phyloP scores from a whole-genome alignment of 495 filamentous ascomycete genomes.

The Hypoxylon lenormandii region DNA sequence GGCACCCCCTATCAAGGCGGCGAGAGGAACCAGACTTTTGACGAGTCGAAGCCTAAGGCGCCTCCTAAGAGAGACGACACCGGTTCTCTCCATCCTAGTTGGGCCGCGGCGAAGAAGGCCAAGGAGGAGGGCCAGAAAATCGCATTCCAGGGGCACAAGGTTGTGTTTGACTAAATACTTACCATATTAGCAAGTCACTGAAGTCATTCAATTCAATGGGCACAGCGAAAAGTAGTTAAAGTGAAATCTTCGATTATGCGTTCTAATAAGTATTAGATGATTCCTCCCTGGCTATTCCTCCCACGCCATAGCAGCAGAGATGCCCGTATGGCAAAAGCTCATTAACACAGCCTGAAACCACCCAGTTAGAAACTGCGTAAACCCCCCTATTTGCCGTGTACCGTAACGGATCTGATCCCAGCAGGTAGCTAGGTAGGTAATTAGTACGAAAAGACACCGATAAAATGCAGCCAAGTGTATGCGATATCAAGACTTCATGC shows the following conservation, averaged over 20 bases:
- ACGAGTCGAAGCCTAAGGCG: conserved; percentile 52
- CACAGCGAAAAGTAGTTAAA: conserved; percentile 6
- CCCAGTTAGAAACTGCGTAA: background rate
- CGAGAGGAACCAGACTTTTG: conserved; percentile 24
- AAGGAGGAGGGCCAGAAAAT: conserved; percentile 76
- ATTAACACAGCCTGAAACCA: background rate
- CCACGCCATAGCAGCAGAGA: background rate
- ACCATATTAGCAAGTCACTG: conserved; percentile 37
- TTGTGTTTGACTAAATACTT: conserved; percentile 78
- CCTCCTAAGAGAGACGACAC: conserved; percentile 67
- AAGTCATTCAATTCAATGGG: background rate
- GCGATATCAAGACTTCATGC: too few species aligned
- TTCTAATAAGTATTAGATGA: background rate
- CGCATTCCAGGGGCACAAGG: conserved; percentile 86
- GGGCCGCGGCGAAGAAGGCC: conserved; percentile 87
- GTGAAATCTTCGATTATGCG: background rate
- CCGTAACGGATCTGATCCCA: too few species aligned
- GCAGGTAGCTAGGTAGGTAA: too few species aligned
- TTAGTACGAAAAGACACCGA: too few species aligned
- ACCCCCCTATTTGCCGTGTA: too few species aligned
- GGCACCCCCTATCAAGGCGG: background rate
- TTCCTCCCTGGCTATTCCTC: background rate
- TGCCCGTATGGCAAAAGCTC: background rate
- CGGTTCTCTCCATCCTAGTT: conserved; percentile 85
- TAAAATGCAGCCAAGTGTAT: too few species aligned